These are phyloP conservation scores for Cystofilobasidium capitatum DNA, from an alignment of 768 basidiomycete species.

Conservation along the genomic window DNA sequence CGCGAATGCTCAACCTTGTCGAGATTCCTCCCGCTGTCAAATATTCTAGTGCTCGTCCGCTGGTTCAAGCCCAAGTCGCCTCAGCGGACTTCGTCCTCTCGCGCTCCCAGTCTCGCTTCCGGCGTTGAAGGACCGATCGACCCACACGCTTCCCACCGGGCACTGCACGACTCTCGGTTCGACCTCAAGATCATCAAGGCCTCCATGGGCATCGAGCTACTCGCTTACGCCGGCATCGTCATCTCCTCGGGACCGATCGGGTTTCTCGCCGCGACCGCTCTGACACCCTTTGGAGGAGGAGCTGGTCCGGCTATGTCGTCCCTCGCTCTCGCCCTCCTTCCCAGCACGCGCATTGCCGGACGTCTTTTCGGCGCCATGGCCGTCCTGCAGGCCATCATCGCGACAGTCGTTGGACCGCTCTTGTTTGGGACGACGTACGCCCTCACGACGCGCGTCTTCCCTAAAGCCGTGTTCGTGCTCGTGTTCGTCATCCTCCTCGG, in stretches of 20 bases:
- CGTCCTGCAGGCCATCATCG: conserved; percentile 55
- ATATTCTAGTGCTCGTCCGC: conserved; percentile 49
- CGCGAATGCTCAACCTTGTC: too few relatives aligned
- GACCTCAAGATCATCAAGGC: conserved; percentile 60
- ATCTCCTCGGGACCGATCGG: conserved; percentile 44
- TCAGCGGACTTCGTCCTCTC: conserved; percentile 26
- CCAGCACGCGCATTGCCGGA: conserved; percentile 52
- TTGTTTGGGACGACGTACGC: conserved; percentile 61
- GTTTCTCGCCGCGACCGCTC: conserved; percentile 49
- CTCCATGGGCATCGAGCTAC: conserved; percentile 53
- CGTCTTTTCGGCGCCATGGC: conserved; percentile 70
- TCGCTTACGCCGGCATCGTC: conserved; percentile 49
- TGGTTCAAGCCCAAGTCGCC: conserved; percentile 44
- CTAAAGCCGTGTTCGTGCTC: conserved; percentile 58
- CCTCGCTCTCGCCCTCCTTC: conserved; percentile 58
- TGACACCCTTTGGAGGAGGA: conserved; percentile 55
- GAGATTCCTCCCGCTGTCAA: too few relatives aligned
- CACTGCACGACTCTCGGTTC: conserved; percentile 43
- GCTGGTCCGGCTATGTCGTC: conserved; percentile 60
- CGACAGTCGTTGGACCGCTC: conserved; percentile 38
- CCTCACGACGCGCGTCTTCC: conserved; percentile 53
- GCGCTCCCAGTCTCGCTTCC: neutral
- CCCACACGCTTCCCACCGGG: neutral
- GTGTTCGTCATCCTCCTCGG: conserved; percentile 51
- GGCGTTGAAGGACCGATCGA: neutral